phyloP scores from a whole-genome alignment of 2,329 filamentous ascomycete species.

The Apiospora rasikravindrae region DNA sequence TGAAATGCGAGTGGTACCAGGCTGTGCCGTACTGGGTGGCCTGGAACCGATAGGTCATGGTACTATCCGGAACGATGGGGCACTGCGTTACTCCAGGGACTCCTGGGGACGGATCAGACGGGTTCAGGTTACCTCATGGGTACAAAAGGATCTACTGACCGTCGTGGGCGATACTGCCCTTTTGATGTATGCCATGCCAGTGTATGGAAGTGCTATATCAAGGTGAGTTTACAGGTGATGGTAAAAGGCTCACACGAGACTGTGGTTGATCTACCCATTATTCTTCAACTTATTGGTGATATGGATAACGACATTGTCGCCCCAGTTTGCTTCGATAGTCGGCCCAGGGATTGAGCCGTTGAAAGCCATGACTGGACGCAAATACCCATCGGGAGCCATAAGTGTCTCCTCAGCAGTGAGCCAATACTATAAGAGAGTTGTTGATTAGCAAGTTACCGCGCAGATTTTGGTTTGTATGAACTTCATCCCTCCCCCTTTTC shows the following conservation, averaged over 20 bases:
- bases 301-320: slow-evolving; percentile 44
- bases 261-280: slow-evolving; percentile 41
- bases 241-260: neutral
- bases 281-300: slow-evolving; percentile 56
- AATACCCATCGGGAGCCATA: slow-evolving; percentile 52
- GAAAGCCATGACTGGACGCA: slow-evolving; percentile 49
- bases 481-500: neutral
- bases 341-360: slow-evolving; percentile 67
- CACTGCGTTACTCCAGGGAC: slow-evolving; percentile 56
- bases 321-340: slow-evolving; percentile 58
- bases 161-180: slow-evolving; percentile 57
- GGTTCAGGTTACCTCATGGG: neutral
- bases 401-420: slow-evolving; percentile 47
- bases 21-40: slow-evolving; percentile 56
- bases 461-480: neutral
- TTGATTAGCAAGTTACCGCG: neutral
- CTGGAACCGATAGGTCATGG: slow-evolving; percentile 60
- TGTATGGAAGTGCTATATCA: slow-evolving; percentile 64
- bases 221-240: slow-evolving; percentile 53
- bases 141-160: slow-evolving; percentile 39
- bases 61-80: slow-evolving; percentile 55
- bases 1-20: slow-evolving; percentile 68
- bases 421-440: slow-evolving; percentile 40
- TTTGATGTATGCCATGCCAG: slow-evolving; percentile 66
- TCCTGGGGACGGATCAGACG: neutral